Evolutionary conservation across 176 grass and related monocot genomes (phyloP).

Genomic region (Aegilops bicornis): DNA sequence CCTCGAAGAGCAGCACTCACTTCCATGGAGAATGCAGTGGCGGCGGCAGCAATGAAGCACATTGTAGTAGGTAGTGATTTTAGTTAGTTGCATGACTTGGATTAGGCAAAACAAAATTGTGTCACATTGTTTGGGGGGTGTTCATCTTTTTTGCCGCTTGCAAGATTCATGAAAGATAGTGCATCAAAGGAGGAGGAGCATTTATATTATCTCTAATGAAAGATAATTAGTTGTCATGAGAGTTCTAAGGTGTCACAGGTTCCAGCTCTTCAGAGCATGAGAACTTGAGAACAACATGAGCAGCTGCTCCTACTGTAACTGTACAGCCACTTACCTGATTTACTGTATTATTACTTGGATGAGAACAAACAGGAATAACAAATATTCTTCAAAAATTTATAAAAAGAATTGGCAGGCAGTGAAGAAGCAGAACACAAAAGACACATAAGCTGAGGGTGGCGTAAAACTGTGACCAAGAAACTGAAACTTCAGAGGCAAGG

Average conservation of each 20-base stretch:
- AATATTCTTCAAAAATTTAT: neutral
- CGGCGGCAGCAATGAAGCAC: neutral
- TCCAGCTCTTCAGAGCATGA: neutral
- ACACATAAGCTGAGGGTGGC: neutral
- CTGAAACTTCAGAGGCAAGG: slow-evolving; percentile 3
- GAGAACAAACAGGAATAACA: neutral
- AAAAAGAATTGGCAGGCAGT: neutral
- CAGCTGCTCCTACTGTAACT: neutral
- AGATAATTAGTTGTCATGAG: neutral
- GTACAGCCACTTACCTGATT: neutral
- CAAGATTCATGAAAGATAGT: too few relatives aligned
- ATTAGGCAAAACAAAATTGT: too few relatives aligned
- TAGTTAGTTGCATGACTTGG: too few relatives aligned
- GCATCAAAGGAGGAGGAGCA: too few relatives aligned
- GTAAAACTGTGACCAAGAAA: neutral
- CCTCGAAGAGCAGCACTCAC: slow-evolving; percentile 36
- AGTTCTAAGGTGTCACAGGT: neutral
- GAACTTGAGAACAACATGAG: neutral
- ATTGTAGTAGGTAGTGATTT: slow-evolving; percentile 6
- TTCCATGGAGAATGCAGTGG: slow-evolving; percentile 24
- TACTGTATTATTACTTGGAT: neutral
- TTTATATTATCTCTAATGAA: neutral
- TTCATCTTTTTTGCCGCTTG: too few relatives aligned
- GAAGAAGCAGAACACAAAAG: neutral
- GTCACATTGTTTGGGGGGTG: too few relatives aligned